Evolutionary conservation across 2,329 filamentous ascomycete species (phyloP), one percentile per base, ranked within the genome.

Genomic region (Colletotrichum noveboracense): DNA sequence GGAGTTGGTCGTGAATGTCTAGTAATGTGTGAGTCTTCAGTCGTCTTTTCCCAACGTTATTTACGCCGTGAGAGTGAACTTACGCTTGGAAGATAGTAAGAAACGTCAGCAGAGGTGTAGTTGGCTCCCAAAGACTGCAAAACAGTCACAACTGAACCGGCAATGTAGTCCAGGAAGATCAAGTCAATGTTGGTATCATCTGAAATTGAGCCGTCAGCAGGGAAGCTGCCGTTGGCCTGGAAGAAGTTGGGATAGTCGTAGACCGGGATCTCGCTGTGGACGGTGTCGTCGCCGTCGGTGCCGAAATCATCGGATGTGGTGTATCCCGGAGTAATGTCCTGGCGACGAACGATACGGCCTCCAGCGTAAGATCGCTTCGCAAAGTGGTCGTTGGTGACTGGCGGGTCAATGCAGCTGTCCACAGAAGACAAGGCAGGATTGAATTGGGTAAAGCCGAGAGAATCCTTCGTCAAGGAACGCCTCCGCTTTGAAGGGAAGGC

Each of bases 251-350:
- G 89, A 58, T 88, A 84, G 1, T 78, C 60, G 82, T 88, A 90
- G 71, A 84, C 79, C 2, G 89, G 85, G 58, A 91, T 89, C 9
- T 71, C 67, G 6, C 84, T 83, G 81, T 92, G 90, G 7, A 85
- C 78, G 0, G 90, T 92, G 76, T 92, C 90, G 78, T 92, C 90
- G 18, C 81, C 84, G 65, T 87, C 90, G 5, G 81, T 85, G 66
- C 90, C 90, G 78, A 91, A 91, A 79, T 91, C 90, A 76, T 92
- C 90, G 4, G 80, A 85, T 0, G 90, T 92, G 5, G 85, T 87
- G 80, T 91, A 91, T 5, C 90, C 91, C 0, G 89, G 85, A 0
- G 85, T 85, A 9, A 87, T 79, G 7, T 84, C 77, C 71, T 89
- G 86, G 52, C 90, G 89, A n/a, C 89, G 88, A n/a, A 74, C 43